Evolutionary conservation across 305 asterid genomes (phyloP), one percentile per base, ranked within the genome.

Genomic region (Fraxinus sp.): DNA sequence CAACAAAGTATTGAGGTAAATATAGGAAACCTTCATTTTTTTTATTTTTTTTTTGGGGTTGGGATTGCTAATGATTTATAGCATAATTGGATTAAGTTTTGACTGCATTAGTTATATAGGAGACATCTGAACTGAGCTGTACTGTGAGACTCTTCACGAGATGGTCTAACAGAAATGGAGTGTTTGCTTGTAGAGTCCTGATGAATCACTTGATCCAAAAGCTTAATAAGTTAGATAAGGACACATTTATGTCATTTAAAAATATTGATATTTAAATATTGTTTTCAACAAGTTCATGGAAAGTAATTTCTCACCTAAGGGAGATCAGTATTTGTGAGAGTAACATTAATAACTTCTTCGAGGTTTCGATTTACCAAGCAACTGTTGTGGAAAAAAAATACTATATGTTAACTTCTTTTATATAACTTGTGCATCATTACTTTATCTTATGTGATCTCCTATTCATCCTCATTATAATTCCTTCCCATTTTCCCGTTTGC

Each of bases 1-100:
- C 79, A 95, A 95, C 92, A 94, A 95, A 91, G 98, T 95, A 71
- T 90, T 94, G 90, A 90, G 99, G 99, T 94, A 89, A 85, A 86
- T 49, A 13, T 59, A n/a, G 41, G 55, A 78, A 80, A 44, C 59
- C 57, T 62, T 84, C 28, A 8, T 80, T 39, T 55, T 26, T 46
- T 80, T 75, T 82, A 24, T 24, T 26, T 26, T 26, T 26, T 26
- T 26, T 26, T 26, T 26, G 28, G 28, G 28, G 1, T 26, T 26
- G 28, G 24, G 24, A 33, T 39, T 78, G 79, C 81, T 70, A 30
- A 52, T 78, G 55, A 78, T 26, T 80, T 33, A 62, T 26, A 33
- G 71, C 9, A 46, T 77, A 78, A 41, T 32, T 11, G 73, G 72
- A 39, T 49, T 24, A 5, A 57, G 30, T 74, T 32, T 66, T 32